These are phyloP conservation scores for Casuarina equisetifolia DNA, from an alignment of 306 rosid genomes.

Conservation along the genomic window DNA sequence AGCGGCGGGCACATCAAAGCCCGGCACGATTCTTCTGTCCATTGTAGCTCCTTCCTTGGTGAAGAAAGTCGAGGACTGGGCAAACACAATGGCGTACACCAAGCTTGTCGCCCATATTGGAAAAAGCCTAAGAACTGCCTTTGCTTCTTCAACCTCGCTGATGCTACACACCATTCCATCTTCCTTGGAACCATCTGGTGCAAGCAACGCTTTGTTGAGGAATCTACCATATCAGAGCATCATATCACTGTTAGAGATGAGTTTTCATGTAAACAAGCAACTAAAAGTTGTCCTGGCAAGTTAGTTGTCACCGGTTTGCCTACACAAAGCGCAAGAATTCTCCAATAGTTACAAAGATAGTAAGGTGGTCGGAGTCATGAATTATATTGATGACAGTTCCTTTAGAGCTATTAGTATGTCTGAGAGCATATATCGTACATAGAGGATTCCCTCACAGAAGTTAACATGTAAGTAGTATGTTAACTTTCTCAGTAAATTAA, in stretches of 20 bases:
- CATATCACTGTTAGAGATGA: background rate
- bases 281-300: background rate
- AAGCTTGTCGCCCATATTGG: slow-evolving; percentile 47
- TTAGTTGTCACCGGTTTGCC: background rate
- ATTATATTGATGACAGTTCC: background rate
- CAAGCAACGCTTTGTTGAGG: slow-evolving; percentile 41
- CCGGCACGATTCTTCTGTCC: slow-evolving; percentile 18
- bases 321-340: background rate
- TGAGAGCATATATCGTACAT: no score
- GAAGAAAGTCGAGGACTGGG: slow-evolving; percentile 31
- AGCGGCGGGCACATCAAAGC: slow-evolving; percentile 29
- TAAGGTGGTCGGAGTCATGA: background rate
- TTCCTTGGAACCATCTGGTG: slow-evolving; percentile 27
- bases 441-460: background rate
- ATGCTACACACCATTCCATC: slow-evolving; percentile 25
- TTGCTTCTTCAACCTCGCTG: slow-evolving; percentile 32
- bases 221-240: slow-evolving; percentile 22
- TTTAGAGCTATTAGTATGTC: background rate
- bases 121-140: slow-evolving; percentile 25
- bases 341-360: background rate
- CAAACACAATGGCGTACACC: slow-evolving; percentile 32
- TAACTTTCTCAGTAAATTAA: no score
- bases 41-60: slow-evolving; percentile 26
- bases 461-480: background rate
- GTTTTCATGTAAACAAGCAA: background rate